A percentile compares a stretch with the other conserved stretches of the same genome.
Evolutionary conservation across 2,329 filamentous ascomycete genomes (phyloP).

Genomic region (Monilinia polystroma): DNA sequence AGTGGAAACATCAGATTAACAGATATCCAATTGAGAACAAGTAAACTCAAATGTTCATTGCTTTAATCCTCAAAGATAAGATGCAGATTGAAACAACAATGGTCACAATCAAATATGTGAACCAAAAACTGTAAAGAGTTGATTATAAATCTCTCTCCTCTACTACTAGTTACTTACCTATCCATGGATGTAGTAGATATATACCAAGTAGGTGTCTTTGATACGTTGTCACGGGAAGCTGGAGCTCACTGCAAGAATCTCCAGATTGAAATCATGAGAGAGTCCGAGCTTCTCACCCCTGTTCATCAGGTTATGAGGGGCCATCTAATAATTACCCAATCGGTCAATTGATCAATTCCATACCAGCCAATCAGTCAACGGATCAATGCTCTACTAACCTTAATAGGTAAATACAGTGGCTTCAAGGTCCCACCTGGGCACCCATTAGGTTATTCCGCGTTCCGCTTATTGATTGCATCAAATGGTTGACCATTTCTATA

Average conservation of each 20-base stretch:
- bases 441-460: neutral
- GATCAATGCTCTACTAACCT: too few species aligned
- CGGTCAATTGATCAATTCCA: too few species aligned
- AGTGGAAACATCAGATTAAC: neutral
- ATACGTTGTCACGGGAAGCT: neutral
- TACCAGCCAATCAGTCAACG: too few species aligned
- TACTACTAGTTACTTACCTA: too few species aligned
- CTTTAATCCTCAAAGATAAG: neutral
- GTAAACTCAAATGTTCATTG: neutral
- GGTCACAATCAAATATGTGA: too few species aligned
- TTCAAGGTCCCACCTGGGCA: neutral
- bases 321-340: too few species aligned
- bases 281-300: neutral
- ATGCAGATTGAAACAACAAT: too few species aligned
- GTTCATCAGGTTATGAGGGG: neutral
- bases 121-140: too few species aligned
- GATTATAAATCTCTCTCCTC: too few species aligned
- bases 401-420: neutral
- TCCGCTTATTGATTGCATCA: slow-evolving; percentile 10
- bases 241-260: too few species aligned
- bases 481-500: neutral
- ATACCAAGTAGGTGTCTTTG: too few species aligned
- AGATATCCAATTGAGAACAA: neutral
- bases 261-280: neutral
- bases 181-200: too few species aligned